Conservation (phyloP, 176 grass and related monocot genomes). For the Phoenix dactylifera region DNA sequence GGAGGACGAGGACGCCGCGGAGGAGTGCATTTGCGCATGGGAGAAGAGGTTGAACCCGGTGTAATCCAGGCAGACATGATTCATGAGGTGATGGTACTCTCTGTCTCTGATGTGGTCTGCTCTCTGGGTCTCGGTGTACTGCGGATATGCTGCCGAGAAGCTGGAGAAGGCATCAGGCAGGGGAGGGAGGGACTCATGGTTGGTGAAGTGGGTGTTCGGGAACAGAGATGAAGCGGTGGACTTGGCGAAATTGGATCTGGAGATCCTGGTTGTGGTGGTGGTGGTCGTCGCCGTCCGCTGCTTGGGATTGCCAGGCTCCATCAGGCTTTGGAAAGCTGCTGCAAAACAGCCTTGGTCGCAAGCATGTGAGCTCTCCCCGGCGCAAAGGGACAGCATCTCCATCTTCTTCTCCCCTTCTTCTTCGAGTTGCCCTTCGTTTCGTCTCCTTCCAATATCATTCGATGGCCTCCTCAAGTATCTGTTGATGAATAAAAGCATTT, state of each 20-base stretch:
- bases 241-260: conserved; percentile 55
- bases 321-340: conserved; percentile 6
- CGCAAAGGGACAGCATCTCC: conserved; percentile 18
- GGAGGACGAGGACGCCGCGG: conserved; percentile 32
- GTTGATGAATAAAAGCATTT: conserved; percentile 66
- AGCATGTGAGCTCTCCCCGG: background rate
- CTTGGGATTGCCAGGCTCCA: conserved; percentile 7
- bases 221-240: conserved; percentile 44
- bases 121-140: conserved; percentile 34
- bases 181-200: conserved; percentile 69
- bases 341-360: conserved; percentile 47
- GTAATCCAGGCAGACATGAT: conserved; percentile 82
- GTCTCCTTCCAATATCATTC: background rate
- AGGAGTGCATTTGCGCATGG: conserved; percentile 63
- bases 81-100: conserved; percentile 59
- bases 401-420: background rate
- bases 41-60: conserved; percentile 89
- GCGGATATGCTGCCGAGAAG: conserved; percentile 61
- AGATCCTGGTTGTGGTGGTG: conserved; percentile 32
- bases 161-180: conserved; percentile 39
- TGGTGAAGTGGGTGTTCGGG: conserved; percentile 51
- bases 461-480: conserved; percentile 38
- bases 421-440: background rate
- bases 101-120: conserved; percentile 43
- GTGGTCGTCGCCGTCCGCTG: background rate